Base-by-base conservation (phyloP, 805 yeast genomes). In the Kodamaea neixiangensis region DNA sequence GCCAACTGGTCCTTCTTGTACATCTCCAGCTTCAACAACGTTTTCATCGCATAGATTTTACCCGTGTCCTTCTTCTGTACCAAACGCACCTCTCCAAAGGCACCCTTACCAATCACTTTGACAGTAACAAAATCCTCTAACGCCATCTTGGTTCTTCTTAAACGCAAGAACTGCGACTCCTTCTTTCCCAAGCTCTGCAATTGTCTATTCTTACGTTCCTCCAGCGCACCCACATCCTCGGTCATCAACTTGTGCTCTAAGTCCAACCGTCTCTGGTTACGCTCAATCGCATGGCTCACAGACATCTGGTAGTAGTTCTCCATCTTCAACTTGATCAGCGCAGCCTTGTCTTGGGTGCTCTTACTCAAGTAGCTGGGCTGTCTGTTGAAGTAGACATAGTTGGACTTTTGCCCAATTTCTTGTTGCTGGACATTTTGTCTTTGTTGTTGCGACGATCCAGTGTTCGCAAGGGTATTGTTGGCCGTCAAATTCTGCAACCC, bases 51-150 rank as follows among this genome's bases (percentile, higher is more conserved):
- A 73, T 85, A 91, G 33, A 88, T 92, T 69, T 88, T 86, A 48
- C 97, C 96, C 0, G 94, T 87, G 68, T 94, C 99, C 48, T 76
- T 78, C 75, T 92, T 93, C 64, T 94, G 97, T 11, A 94, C 98
- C 48, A 94, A 75, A 55, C 97, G 80, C 33, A 94, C 99, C 64
- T 91, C 97, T 54, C 99, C 99, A 73, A 94, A 94, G 0, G 99
- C 97, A 56, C 99, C 99, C 67, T 94, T 94, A 46, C 99, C 99
- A 18, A 78, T 81, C 33, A 87, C 97, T 69, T 90, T 90, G 49
- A 91, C 96, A 1, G 97, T 91, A 52, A 77, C 81, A 70, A 91
- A 89, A 70, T 91, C 97, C 38, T 87, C 94, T 40, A 90, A 73
- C 1, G 90, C 80, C 48, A 91, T 75, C 62, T 91, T 81, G 0